phyloP scores from a whole-genome alignment of 2,329 filamentous ascomycete genomes.

The Trichoderma atroviride region DNA sequence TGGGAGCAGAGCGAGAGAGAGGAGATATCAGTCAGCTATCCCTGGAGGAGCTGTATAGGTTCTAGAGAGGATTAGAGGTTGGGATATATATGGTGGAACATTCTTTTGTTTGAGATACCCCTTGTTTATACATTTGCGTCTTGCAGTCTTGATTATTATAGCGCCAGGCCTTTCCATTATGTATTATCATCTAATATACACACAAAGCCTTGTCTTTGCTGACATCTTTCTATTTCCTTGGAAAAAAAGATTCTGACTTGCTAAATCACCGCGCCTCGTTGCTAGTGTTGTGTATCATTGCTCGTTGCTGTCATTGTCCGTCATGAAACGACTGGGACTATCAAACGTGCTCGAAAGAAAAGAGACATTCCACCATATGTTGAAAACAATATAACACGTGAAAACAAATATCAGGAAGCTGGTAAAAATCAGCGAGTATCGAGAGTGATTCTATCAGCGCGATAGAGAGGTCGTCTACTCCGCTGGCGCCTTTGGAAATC shows the following conservation, averaged over 20 bases:
- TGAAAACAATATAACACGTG: neutral
- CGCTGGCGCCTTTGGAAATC: neutral
- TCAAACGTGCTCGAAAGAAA: neutral
- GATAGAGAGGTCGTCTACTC: neutral
- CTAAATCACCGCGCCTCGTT: neutral
- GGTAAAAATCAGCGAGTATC: too few species aligned
- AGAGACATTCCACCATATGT: neutral
- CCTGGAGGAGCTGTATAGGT: constrained; percentile 5
- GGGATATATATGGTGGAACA: constrained; percentile 14
- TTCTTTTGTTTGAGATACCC: constrained; percentile 37
- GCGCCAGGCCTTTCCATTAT: too few species aligned
- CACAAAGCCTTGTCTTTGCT: neutral
- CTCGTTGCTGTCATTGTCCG: neutral
- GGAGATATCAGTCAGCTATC: neutral
- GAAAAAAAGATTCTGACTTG: neutral
- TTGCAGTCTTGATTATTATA: neutral
- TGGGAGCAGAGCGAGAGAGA: neutral
- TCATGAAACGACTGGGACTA: neutral
- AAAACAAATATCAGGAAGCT: neutral
- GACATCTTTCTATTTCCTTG: too few species aligned
- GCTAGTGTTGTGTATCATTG: neutral
- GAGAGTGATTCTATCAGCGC: neutral
- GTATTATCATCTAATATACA: neutral
- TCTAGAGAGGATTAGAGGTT: neutral
- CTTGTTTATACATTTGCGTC: constrained; percentile 14